phyloP scores from a whole-genome alignment of 129 eudicot species.

The Escallonia herrerae region DNA sequence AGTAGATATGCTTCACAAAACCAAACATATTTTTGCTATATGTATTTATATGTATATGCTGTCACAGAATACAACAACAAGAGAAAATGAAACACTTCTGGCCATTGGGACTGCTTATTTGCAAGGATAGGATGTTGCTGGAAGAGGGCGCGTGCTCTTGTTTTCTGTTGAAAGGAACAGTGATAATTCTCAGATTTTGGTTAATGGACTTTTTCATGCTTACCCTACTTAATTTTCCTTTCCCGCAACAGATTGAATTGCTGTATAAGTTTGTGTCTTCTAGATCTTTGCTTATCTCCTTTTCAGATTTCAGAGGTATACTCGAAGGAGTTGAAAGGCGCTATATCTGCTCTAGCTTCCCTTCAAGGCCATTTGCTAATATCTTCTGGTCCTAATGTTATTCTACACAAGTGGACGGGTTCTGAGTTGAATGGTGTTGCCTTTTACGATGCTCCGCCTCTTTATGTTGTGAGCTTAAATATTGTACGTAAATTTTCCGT shows the following conservation, averaged over 20 bases:
- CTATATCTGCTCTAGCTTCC: conserved; percentile 92
- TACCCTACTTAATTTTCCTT: not conserved
- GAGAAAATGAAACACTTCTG: conserved; percentile 86
- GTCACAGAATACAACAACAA: conserved; percentile 75
- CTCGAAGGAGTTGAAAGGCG: conserved; percentile 97
- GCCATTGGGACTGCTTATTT: conserved; percentile 97
- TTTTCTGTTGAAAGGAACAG: conserved; percentile 67
- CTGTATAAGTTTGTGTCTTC: not conserved
- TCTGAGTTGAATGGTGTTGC: conserved; percentile 92
- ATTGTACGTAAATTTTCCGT: conserved; percentile 48
- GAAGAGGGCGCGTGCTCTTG: conserved; percentile 92
- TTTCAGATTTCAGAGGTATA: conserved; percentile 77
- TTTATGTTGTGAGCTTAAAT: conserved; percentile 94
- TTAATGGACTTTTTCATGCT: conserved; percentile 11
- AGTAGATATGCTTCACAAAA: not conserved
- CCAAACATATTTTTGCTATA: not conserved
- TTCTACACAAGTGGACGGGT: conserved; percentile 89
- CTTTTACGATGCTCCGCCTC: conserved; percentile 92
- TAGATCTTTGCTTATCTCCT: not conserved
- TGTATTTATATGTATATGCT: not conserved
- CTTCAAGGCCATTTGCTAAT: conserved; percentile 88
- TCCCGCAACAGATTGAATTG: not conserved
- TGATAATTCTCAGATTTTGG: conserved; percentile 59
- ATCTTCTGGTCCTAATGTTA: conserved; percentile 97
- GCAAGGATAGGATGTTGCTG: conserved; percentile 99